Conservation (phyloP, 2,329 filamentous ascomycete species). For the Neopestalotiopsis rosae region DNA sequence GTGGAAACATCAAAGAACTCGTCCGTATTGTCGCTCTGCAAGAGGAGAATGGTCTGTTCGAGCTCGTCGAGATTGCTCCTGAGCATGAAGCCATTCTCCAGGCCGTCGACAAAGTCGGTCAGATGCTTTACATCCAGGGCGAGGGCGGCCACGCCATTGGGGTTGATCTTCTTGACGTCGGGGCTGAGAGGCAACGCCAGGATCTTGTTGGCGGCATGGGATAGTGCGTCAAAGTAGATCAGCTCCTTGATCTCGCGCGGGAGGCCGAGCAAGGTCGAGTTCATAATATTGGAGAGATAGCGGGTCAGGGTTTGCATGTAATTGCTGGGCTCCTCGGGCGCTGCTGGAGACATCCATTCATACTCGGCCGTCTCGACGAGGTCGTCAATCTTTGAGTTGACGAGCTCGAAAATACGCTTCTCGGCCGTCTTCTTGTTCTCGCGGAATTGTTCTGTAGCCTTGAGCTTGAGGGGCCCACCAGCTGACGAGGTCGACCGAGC, state of each 20-base stretch:
- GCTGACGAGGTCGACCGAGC: slow-evolving; percentile 83
- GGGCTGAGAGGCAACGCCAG: slow-evolving; percentile 78
- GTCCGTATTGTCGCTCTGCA: slow-evolving; percentile 89
- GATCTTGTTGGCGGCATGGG: slow-evolving; percentile 87
- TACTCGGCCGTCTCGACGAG: slow-evolving; percentile 97
- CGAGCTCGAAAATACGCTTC: slow-evolving; percentile 96
- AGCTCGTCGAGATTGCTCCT: slow-evolving; percentile 90
- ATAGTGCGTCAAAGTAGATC: slow-evolving; percentile 96
- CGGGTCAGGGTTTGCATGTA: slow-evolving; percentile 96
- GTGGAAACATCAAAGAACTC: slow-evolving; percentile 95
- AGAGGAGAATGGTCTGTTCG: slow-evolving; percentile 87
- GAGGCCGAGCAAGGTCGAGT: slow-evolving; percentile 88
- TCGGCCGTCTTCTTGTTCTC: slow-evolving; percentile 94
- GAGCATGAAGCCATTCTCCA: slow-evolving; percentile 85
- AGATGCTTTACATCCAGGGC: slow-evolving; percentile 85
- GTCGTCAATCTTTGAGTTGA: slow-evolving; percentile 98
- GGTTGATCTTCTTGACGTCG: slow-evolving; percentile 84
- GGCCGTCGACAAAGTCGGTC: slow-evolving; percentile 81
- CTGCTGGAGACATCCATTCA: slow-evolving; percentile 72
- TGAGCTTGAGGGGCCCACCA: slow-evolving; percentile 78
- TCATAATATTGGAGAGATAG: slow-evolving; percentile 96
- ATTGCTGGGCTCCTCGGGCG: slow-evolving; percentile 77
- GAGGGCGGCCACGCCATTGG: slow-evolving; percentile 81
- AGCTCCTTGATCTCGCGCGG: slow-evolving; percentile 96
- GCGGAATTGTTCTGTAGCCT: slow-evolving; percentile 84